A percentile compares a stretch with the other conserved stretches of the same genome.
phyloP scores from a whole-genome alignment of 164 flowering plant species.

The Tetrastigma voinierianum region DNA sequence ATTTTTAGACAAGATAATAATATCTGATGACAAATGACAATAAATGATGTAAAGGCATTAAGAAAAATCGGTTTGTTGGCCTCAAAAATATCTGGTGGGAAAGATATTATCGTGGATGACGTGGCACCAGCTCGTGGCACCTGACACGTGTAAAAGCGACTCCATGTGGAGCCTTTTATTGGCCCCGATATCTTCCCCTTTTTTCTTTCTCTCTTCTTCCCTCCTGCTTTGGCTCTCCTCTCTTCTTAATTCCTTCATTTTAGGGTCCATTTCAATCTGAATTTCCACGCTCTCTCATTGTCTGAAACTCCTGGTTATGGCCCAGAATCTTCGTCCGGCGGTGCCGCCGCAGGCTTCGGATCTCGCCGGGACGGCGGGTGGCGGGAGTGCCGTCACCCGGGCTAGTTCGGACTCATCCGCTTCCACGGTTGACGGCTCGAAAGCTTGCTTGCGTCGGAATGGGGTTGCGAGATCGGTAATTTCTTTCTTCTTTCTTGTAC shows the following conservation, averaged over 20 bases:
- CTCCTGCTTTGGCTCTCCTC: slow-evolving; percentile 9
- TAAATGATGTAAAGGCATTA: background rate
- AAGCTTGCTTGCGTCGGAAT: slow-evolving; percentile 1
- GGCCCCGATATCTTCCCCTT: slow-evolving; percentile 7
- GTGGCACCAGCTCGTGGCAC: slow-evolving; percentile 20
- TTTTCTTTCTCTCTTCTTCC: background rate
- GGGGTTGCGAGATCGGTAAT: slow-evolving; percentile 15
- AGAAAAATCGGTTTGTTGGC: too few relatives aligned
- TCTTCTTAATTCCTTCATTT: slow-evolving; percentile 14
- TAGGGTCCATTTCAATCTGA: background rate
- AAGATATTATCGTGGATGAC: slow-evolving; percentile 30
- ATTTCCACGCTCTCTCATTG: background rate
- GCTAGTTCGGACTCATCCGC: slow-evolving; percentile 19
- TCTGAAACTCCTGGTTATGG: background rate
- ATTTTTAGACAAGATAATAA: background rate
- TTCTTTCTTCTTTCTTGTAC: background rate
- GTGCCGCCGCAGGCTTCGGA: slow-evolving; percentile 12
- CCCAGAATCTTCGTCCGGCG: slow-evolving; percentile 13
- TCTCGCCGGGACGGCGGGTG: background rate
- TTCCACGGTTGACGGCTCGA: slow-evolving; percentile 12
- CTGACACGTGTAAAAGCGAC: slow-evolving; percentile 42
- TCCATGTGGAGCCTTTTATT: slow-evolving; percentile 32
- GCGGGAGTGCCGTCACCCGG: slow-evolving; percentile 17
- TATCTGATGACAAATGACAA: background rate
- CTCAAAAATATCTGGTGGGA: slow-evolving; percentile 28